phyloP scores from a whole-genome alignment of 768 basidiomycete genomes.

The Lyophyllum atratum region DNA sequence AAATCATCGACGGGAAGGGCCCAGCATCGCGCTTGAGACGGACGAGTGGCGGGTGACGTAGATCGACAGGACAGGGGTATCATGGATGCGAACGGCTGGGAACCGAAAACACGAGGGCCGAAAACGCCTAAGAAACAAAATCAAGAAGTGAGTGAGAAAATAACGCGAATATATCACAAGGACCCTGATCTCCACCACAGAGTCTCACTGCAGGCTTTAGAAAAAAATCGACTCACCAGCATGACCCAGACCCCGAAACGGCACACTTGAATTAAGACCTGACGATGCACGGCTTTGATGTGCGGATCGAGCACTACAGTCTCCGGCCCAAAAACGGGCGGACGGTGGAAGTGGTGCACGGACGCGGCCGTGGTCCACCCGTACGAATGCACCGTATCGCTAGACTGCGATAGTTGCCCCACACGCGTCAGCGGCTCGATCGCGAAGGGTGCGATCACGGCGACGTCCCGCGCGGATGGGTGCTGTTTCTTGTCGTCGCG shows the following conservation, averaged over 20 bases:
- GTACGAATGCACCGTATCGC: slow-evolving; percentile 9
- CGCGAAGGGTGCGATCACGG: slow-evolving; percentile 20
- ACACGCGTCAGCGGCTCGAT: slow-evolving; percentile 3
- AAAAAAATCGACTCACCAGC: slow-evolving; percentile 19
- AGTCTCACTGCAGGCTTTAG: background rate
- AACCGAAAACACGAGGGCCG: slow-evolving; percentile 23
- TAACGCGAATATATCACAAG: background rate
- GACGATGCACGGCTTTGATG: slow-evolving; percentile 32
- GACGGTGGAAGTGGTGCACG: slow-evolving; percentile 21
- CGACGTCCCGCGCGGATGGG: background rate
- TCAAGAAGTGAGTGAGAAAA: background rate
- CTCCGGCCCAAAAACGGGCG: slow-evolving; percentile 43
- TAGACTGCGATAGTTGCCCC: slow-evolving; percentile 2
- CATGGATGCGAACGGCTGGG: slow-evolving; percentile 19
- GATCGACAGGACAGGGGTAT: background rate
- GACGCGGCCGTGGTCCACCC: background rate
- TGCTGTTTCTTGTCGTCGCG: background rate
- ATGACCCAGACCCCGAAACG: slow-evolving; percentile 22
- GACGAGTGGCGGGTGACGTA: too few species aligned
- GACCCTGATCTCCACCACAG: too few species aligned
- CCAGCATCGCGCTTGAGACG: too few species aligned
- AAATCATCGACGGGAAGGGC: too few species aligned
- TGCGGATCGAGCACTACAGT: slow-evolving; percentile 37
- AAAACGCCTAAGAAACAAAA: slow-evolving; percentile 15
- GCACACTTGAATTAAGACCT: slow-evolving; percentile 30